Evolutionary conservation across 257 asterid species (phyloP).

Genomic region (Solanum bukasovii): DNA sequence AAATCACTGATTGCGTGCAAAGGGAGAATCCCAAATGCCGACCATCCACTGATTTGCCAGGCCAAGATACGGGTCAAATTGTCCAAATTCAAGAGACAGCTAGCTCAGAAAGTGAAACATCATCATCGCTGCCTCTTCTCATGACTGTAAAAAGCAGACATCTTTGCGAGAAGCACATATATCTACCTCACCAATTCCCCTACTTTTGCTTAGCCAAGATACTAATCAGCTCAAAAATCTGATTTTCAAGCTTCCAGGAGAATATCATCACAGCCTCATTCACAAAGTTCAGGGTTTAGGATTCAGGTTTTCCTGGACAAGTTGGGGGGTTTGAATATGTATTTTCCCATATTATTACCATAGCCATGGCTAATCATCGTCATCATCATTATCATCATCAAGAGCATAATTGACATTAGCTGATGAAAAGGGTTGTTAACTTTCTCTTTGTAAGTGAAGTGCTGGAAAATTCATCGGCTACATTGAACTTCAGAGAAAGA

Average conservation of each 20-base stretch:
- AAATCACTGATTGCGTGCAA: background rate
- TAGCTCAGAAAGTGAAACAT: background rate
- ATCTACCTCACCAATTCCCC: background rate
- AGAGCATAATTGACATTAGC: background rate
- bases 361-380: background rate
- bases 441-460: background rate
- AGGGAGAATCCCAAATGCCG: background rate
- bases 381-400: background rate
- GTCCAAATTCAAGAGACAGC: background rate
- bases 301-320: background rate
- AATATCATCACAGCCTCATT: constrained; percentile 15
- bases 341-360: background rate
- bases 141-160: background rate
- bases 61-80: background rate
- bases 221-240: background rate
- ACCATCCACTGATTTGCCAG: background rate
- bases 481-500: background rate
- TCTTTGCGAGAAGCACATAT: background rate
- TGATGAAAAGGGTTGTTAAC: background rate
- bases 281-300: background rate
- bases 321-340: background rate
- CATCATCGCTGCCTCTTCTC: background rate
- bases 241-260: background rate
- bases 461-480: background rate
- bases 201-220: constrained; percentile 15